phyloP scores from a whole-genome alignment of 2,329 filamentous ascomycete genomes.

The Grosmannia clavigera region DNA sequence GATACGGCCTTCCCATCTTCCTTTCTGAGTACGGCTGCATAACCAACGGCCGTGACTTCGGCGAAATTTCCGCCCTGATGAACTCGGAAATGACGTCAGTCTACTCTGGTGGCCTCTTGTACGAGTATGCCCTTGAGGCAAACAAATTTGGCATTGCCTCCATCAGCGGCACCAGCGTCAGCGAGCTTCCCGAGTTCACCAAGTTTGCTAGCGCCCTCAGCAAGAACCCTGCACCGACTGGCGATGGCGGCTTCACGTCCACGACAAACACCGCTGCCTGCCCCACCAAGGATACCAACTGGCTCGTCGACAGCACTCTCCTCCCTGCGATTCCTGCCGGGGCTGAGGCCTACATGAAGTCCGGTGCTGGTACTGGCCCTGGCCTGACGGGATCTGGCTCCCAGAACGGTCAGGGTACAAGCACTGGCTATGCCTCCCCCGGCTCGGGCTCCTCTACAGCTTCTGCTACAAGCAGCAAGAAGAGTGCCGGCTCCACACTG shows the following conservation, averaged over 20 bases:
- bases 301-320: conserved; percentile 37
- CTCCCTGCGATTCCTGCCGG: conserved; percentile 39
- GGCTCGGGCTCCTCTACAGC: conserved; percentile 27
- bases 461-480: conserved; percentile 11
- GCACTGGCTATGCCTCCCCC: conserved; percentile 28
- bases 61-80: conserved; percentile 73
- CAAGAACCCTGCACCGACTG: conserved; percentile 37
- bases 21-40: conserved; percentile 90
- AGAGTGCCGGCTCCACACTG: conserved; percentile 18
- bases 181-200: conserved; percentile 50
- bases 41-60: conserved; percentile 68
- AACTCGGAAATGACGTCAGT: conserved; percentile 68
- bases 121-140: conserved; percentile 78
- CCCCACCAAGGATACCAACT: conserved; percentile 34
- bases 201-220: conserved; percentile 35
- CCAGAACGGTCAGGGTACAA: conserved; percentile 36
- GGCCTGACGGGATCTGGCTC: conserved; percentile 41
- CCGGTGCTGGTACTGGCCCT: conserved; percentile 40
- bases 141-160: conserved; percentile 72
- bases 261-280: conserved; percentile 35
- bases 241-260: conserved; percentile 34
- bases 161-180: conserved; percentile 42
- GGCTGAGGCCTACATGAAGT: conserved; percentile 39
- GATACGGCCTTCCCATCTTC: conserved; percentile 84
- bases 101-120: conserved; percentile 92